Percentiles rank a stretch among this genome's conserved stretches.
phyloP scores from a whole-genome alignment of 805 yeast genomes.

The Yarrowia osloensis region DNA sequence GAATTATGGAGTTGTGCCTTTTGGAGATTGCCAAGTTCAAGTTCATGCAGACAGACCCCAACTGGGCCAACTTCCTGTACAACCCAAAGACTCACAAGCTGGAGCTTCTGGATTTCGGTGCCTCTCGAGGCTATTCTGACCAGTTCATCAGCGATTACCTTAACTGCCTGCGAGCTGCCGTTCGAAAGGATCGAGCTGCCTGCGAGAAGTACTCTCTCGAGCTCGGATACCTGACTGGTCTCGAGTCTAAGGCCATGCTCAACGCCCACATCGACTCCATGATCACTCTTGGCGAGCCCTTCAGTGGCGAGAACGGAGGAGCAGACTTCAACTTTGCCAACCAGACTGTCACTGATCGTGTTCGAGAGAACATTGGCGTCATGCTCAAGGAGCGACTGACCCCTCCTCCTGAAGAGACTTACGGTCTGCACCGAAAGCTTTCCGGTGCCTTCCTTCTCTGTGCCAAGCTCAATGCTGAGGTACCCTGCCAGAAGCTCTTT shows the following conservation, averaged over 20 bases:
- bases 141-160: slow-evolving; percentile 72
- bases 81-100: slow-evolving; percentile 69
- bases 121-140: slow-evolving; percentile 75
- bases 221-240: slow-evolving; percentile 88
- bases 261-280: slow-evolving; percentile 91
- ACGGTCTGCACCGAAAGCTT: slow-evolving; percentile 91
- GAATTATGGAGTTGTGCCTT: slow-evolving; percentile 83
- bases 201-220: slow-evolving; percentile 67
- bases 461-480: slow-evolving; percentile 77
- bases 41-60: slow-evolving; percentile 98
- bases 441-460: slow-evolving; percentile 92
- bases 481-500: slow-evolving; percentile 78
- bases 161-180: slow-evolving; percentile 72
- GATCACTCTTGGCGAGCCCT: slow-evolving; percentile 90
- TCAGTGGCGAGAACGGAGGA: slow-evolving; percentile 52
- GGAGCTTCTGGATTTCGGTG: slow-evolving; percentile 93
- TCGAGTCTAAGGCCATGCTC: slow-evolving; percentile 84
- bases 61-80: slow-evolving; percentile 96
- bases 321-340: slow-evolving; percentile 65
- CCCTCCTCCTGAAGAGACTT: slow-evolving; percentile 98
- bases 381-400: slow-evolving; percentile 91
- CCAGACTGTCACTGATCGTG: slow-evolving; percentile 94
- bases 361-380: slow-evolving; percentile 78
- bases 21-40: slow-evolving; percentile 79
- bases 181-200: slow-evolving; percentile 60